These are phyloP conservation scores for Lablab purpureus DNA, from an alignment of 306 rosid genomes.

Conservation along the genomic window DNA sequence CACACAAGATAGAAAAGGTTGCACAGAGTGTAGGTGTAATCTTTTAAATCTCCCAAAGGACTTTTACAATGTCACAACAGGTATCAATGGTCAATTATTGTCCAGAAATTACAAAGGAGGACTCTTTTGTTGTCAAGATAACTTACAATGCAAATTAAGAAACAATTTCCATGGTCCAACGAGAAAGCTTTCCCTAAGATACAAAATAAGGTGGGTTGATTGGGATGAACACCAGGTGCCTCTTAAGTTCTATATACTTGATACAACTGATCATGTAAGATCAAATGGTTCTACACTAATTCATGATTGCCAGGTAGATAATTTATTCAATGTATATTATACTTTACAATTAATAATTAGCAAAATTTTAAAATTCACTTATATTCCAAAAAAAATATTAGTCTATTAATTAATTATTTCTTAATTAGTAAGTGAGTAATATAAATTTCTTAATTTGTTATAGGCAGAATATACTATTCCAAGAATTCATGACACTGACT, in stretches of 20 bases:
- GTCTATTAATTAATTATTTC: no score
- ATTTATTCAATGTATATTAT: no score
- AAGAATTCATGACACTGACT: not conserved
- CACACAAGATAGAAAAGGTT: not conserved
- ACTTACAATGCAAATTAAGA: slow-evolving; percentile 11
- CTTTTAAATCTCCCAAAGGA: not conserved
- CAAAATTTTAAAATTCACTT: no score
- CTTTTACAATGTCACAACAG: not conserved
- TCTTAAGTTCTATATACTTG: slow-evolving; percentile 14
- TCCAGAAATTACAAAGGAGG: not conserved
- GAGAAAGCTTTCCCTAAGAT: not conserved
- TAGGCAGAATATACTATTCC: not conserved
- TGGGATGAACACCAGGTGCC: slow-evolving; percentile 31
- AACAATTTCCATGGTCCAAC: not conserved
- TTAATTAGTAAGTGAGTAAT: no score
- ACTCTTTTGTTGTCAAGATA: slow-evolving; percentile 26
- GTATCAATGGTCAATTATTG: not conserved
- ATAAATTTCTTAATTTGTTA: no score
- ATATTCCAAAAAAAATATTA: no score
- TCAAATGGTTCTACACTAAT: not conserved
- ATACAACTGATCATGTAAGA: not conserved
- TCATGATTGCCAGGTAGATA: not conserved
- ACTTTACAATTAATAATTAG: no score
- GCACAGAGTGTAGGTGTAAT: not conserved
- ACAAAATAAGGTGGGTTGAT: slow-evolving; percentile 30